Evolutionary conservation across 805 yeast species (phyloP).

Genomic region (Candida coquimbonensis): DNA sequence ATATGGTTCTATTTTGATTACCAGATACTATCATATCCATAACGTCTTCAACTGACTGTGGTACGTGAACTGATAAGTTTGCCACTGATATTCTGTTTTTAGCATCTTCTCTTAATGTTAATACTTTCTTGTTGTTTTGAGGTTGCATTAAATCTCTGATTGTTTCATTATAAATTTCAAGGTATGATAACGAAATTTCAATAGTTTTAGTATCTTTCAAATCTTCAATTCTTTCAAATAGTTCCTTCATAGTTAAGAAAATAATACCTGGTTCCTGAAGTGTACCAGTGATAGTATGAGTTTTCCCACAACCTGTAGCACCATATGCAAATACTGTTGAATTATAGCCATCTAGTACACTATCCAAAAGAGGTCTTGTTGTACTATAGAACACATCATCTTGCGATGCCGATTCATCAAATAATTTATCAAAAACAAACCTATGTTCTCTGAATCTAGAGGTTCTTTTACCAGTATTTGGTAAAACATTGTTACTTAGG

Average conservation of each 20-base stretch:
- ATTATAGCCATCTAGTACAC: slow-evolving; percentile 77
- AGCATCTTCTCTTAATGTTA: slow-evolving; percentile 67
- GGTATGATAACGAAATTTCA: slow-evolving; percentile 61
- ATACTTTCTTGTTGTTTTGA: slow-evolving; percentile 34
- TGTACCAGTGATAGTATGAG: slow-evolving; percentile 81
- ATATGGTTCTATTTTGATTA: slow-evolving; percentile 68
- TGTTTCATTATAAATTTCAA: slow-evolving; percentile 89
- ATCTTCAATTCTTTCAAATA: slow-evolving; percentile 55
- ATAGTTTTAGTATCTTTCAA: slow-evolving; percentile 46
- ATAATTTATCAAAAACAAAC: slow-evolving; percentile 75
- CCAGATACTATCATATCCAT: slow-evolving; percentile 73
- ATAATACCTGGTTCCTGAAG: slow-evolving; percentile 72
- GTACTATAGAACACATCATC: slow-evolving; percentile 60
- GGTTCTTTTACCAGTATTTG: slow-evolving; percentile 28
- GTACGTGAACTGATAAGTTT: slow-evolving; percentile 58
- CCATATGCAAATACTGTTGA: slow-evolving; percentile 95
- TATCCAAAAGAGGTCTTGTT: slow-evolving; percentile 63
- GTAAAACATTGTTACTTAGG: slow-evolving; percentile 27
- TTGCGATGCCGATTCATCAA: slow-evolving; percentile 61
- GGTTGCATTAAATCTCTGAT: slow-evolving; percentile 74
- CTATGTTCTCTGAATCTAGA: slow-evolving; percentile 62
- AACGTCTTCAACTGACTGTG: slow-evolving; percentile 59
- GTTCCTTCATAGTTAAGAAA: slow-evolving; percentile 68
- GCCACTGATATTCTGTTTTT: slow-evolving; percentile 61
- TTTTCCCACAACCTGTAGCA: slow-evolving; percentile 97